Evolutionary conservation across 164 flowering plant genomes (phyloP).

Genomic region (Akebia trifoliata): DNA sequence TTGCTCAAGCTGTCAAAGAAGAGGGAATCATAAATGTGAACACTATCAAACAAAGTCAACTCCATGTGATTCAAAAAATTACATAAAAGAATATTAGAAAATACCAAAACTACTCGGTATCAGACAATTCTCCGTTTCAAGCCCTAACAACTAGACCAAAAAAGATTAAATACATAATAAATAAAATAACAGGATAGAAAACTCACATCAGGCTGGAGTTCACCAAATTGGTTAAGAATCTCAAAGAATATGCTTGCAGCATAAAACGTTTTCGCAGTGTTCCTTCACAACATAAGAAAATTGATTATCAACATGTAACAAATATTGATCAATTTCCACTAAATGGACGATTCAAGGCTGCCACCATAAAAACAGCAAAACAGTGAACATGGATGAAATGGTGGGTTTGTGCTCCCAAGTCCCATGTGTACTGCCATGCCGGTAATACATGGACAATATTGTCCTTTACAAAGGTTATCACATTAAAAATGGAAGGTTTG

Average conservation of each 20-base stretch:
- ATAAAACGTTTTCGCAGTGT: constrained; percentile 93
- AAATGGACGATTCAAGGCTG: neutral
- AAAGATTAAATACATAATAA: neutral
- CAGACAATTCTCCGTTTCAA: neutral
- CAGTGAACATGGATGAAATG: neutral
- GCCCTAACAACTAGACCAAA: neutral
- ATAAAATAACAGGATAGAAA: constrained; percentile 1
- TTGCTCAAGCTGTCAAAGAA: constrained; percentile 71
- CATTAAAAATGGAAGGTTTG: constrained; percentile 1
- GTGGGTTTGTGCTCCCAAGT: neutral
- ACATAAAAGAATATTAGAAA: neutral
- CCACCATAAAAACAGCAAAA: neutral
- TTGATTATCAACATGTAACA: neutral
- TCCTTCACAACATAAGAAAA: constrained; percentile 39
- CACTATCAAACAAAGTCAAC: neutral
- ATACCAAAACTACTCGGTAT: neutral
- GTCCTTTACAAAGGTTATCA: neutral
- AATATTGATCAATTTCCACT: neutral
- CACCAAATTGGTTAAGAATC: constrained; percentile 89
- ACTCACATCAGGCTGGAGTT: constrained; percentile 88
- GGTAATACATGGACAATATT: neutral
- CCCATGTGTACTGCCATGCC: neutral
- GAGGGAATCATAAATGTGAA: neutral
- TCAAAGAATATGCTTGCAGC: constrained; percentile 99
- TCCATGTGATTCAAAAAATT: neutral